Evolutionary conservation across 805 yeast genomes (phyloP).

Genomic region (Saccharomyces eubayanus): DNA sequence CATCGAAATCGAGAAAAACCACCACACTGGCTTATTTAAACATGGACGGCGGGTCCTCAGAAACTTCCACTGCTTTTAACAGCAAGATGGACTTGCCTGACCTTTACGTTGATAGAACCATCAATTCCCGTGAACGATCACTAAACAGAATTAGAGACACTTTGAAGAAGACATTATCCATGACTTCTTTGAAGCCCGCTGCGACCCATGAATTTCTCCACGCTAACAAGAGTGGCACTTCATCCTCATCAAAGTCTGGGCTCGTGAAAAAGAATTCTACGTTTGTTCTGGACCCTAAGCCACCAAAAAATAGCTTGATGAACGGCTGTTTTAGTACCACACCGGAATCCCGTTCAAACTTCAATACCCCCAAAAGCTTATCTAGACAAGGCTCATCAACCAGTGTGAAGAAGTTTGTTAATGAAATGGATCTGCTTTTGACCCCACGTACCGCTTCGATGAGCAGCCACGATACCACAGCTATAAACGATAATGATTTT

Average conservation of each 20-base stretch:
- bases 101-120: constrained; percentile 4
- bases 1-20: constrained; percentile 13
- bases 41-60: constrained; percentile 3
- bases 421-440: background rate
- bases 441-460: background rate
- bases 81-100: constrained; percentile 5
- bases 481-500: background rate
- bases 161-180: constrained; percentile 22
- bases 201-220: background rate
- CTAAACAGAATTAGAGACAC: constrained; percentile 17
- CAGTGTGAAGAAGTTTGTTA: constrained; percentile 3
- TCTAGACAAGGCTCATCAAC: constrained; percentile 20
- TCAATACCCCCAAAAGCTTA: constrained; percentile 21
- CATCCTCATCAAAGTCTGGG: constrained; percentile 6
- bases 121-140: constrained; percentile 9
- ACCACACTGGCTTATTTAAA: constrained; percentile 5
- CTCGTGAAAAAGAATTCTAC: constrained; percentile 18
- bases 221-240: constrained; percentile 2
- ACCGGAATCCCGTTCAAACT: constrained; percentile 26
- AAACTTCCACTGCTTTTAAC: constrained; percentile 3
- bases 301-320: constrained; percentile 26
- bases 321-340: constrained; percentile 28
- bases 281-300: constrained; percentile 25
- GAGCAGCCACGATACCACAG: background rate
- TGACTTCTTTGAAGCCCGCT: constrained; percentile 10